Evolutionary conservation across 495 filamentous ascomycete genomes (phyloP), one percentile per base, ranked within the genome.

Genomic region (Tricharina praecox): DNA sequence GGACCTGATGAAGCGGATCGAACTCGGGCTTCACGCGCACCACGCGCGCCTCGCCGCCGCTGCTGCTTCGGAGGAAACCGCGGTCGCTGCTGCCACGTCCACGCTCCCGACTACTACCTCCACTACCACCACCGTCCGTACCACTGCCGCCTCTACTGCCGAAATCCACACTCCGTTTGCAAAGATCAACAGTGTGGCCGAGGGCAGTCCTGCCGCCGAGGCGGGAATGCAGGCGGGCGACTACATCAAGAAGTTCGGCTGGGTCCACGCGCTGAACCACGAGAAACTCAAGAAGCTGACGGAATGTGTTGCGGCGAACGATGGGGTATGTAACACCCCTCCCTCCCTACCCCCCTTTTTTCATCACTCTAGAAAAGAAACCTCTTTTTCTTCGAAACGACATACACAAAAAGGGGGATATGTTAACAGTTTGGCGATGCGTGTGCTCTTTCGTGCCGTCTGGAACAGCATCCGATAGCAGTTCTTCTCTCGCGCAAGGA

Each of bases 211-310:
- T 19, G 92, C 92, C 19, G 78, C 79, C 21, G 63, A 74, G 41
- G 87, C 92, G 10, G 92, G 92, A 10, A 64, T 99, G 57, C 79
- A 76, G 62, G 66, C 71, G 15, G 88, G 85, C n/a, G 92, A 99
- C 64, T 63, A 70, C 48, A 75, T 99, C 51, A 75, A 77, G 50
- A 76, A 73, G 60, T 94, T 99, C 68, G 92, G 88, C 36, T 74
- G 68, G 50, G 81, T 82, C 18, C 79, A 84, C 55, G 78, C 70
- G 66, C 66, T 76, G 43, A 95, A 95, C 60, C 79, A 95, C 58
- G 85, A 93, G 56, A 78, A 75, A 49, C 72, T 99, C 13, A 72
- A 71, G 45, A 92, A 80, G 63, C 80, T 99, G 11, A 82, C 77
- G 30, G 78, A 94, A 56, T 72, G 76, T 26, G 87, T 96, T 8